These are phyloP conservation scores for Rhizopogon rudus DNA, from an alignment of 768 basidiomycete species.

Conservation along the genomic window DNA sequence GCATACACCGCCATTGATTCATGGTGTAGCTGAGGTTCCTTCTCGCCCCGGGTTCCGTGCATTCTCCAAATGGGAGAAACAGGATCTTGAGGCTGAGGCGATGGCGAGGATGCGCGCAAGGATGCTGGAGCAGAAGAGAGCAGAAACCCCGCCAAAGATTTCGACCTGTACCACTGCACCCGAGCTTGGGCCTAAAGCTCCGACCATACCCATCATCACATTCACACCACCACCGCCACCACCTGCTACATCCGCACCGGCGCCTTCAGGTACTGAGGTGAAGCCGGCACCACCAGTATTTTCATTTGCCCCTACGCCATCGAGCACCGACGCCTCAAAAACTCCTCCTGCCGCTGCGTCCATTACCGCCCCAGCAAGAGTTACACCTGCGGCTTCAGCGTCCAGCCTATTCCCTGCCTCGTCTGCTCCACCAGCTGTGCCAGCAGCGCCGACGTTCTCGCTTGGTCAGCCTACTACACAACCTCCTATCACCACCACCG, in stretches of 20 bases:
- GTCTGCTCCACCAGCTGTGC: conserved; percentile 4
- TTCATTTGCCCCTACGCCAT: conserved; percentile 9
- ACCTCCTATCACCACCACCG: conserved; percentile 2
- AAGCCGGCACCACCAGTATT: conserved; percentile 12
- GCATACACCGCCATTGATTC: conserved; percentile 20
- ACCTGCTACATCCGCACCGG: conserved; percentile 2
- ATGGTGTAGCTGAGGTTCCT: conserved; percentile 49
- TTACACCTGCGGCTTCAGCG: conserved; percentile 9
- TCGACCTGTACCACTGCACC: conserved; percentile 20
- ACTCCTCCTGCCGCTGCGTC: neutral
- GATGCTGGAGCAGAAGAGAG: conserved; percentile 41
- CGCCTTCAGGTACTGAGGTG: conserved; percentile 6
- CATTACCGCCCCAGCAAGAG: conserved; percentile 15
- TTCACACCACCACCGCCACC: conserved; percentile 23
- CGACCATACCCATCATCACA: conserved; percentile 23
- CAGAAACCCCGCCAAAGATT: conserved; percentile 27
- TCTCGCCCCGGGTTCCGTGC: conserved; percentile 40
- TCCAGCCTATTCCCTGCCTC: conserved; percentile 6
- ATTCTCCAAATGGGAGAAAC: conserved; percentile 83
- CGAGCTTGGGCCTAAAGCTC: conserved; percentile 14
- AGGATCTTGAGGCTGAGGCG: conserved; percentile 76
- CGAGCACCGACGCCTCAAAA: conserved; percentile 8
- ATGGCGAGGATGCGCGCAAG: conserved; percentile 65
- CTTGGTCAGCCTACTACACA: conserved; percentile 13
- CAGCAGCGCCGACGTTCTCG: conserved; percentile 10